Evolutionary conservation across 2,329 filamentous ascomycete species (phyloP).

Genomic region (Simplicillium sp.): DNA sequence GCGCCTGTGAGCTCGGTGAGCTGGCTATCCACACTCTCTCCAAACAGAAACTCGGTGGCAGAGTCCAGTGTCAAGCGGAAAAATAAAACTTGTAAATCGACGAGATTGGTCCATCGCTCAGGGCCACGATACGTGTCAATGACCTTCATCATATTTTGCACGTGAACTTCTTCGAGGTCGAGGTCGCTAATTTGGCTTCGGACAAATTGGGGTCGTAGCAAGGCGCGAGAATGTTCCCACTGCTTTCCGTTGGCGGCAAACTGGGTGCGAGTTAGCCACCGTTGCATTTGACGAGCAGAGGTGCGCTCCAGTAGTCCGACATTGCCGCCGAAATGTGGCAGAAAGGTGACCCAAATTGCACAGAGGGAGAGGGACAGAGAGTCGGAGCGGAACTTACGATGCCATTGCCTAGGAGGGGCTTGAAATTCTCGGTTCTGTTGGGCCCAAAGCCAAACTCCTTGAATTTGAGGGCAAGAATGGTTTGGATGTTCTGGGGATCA

Average conservation of each 20-base stretch:
- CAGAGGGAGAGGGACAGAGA: no score
- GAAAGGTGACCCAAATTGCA: no score
- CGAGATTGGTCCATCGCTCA: slow-evolving; percentile 18
- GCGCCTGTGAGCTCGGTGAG: not conserved
- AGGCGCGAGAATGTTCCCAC: slow-evolving; percentile 26
- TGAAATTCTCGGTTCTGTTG: slow-evolving; percentile 15
- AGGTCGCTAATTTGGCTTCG: slow-evolving; percentile 34
- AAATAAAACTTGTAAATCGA: slow-evolving; percentile 37
- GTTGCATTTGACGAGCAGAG: no score
- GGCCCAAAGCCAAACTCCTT: slow-evolving; percentile 16
- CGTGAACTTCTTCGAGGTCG: slow-evolving; percentile 26
- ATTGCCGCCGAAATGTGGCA: no score
- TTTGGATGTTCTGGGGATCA: slow-evolving; percentile 19
- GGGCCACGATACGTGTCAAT: slow-evolving; percentile 18
- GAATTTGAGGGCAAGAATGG: slow-evolving; percentile 16
- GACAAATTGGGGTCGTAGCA: slow-evolving; percentile 30
- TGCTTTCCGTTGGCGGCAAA: slow-evolving; percentile 24
- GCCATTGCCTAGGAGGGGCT: slow-evolving; percentile 32
- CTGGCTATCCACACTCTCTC: slow-evolving; percentile 37
- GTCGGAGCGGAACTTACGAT: slow-evolving; percentile 13
- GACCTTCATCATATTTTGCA: slow-evolving; percentile 20
- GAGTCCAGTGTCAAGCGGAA: slow-evolving; percentile 39
- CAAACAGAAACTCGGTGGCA: slow-evolving; percentile 50
- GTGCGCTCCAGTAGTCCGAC: no score
- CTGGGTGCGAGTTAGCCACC: slow-evolving; percentile 5